Base-by-base conservation (phyloP, 2,329 filamentous ascomycete genomes). In the Tolypocladium tropicale region DNA sequence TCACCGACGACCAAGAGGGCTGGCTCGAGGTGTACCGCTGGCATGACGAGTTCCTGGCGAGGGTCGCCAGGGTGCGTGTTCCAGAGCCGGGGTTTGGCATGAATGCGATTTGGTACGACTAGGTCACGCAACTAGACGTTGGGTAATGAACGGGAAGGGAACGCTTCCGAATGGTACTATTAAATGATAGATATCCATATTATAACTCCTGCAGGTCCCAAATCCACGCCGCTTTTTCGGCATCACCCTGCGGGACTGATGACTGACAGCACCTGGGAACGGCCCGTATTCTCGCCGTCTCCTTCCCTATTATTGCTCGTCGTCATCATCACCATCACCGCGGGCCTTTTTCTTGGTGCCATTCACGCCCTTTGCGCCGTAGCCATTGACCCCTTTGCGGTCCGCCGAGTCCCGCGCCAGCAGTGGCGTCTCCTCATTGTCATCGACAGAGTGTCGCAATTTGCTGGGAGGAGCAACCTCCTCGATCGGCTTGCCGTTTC, bases 91-190 rank as follows among this genome's bases (percentile, higher is more conserved):
- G 90, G 1, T 95, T 95, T 69, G 90, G 90, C 2, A 95, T 95
- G 90, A 95, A 95, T 73, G 90, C 90, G n/a, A 91, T 95, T 60
- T 95, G 90, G 90, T 94, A 94, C 70, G 88, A 95, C 57, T 75
- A 59, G 52, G 16, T 12, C 46, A 12, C 46, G 18, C 28, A 21
- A 18, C 10, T 32, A 4, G 46, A 49, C 46, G 12, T 32, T n/a
- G n/a, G n/a, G n/a, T n/a, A n/a, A n/a, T n/a, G n/a, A n/a, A n/a
- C n/a, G n/a, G n/a, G 4, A 4, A 16, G 2, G 21, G 12, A 28
- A 10, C 4, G 16, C 3, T 18, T 2, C 23, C 9, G 43, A 48
- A 32, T 4, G 12, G 11, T n/a, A 21, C 4, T 49, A 32, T 49
- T 49, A 32, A 6, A 49, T 32, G 25, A 18, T 48, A 30, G 9